phyloP scores from a whole-genome alignment of 805 yeast species.

The Starmerella sp. region DNA sequence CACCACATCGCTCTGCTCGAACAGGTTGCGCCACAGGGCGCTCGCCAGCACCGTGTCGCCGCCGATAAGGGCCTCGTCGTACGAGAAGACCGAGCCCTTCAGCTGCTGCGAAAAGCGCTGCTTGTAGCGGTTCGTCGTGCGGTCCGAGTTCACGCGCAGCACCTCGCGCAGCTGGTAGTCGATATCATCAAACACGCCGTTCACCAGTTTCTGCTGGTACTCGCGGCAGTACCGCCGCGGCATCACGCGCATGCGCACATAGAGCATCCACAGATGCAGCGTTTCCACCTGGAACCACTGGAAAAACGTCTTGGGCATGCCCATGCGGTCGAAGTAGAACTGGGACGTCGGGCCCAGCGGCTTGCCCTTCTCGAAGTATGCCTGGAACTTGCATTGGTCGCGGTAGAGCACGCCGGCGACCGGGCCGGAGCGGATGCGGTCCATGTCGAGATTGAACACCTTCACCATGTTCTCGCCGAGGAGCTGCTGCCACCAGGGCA shows the following conservation, averaged over 20 bases:
- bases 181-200: conserved; percentile 79
- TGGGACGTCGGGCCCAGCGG: conserved; percentile 55
- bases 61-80: conserved; percentile 81
- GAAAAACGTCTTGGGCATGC: conserved; percentile 76
- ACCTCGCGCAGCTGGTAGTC: conserved; percentile 78
- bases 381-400: conserved; percentile 79
- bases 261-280: conserved; percentile 85
- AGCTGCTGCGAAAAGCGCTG: conserved; percentile 85
- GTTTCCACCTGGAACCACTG: conserved; percentile 92
- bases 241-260: conserved; percentile 92
- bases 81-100: conserved; percentile 77
- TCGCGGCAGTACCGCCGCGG: conserved; percentile 80
- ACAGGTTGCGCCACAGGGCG: conserved; percentile 62
- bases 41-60: conserved; percentile 46
- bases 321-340: conserved; percentile 76
- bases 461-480: conserved; percentile 28
- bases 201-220: conserved; percentile 86
- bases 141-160: conserved; percentile 68
- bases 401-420: conserved; percentile 84
- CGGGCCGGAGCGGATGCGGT: conserved; percentile 82
- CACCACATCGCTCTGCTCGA: conserved; percentile 69
- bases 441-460: conserved; percentile 73
- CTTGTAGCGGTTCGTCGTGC: conserved; percentile 73
- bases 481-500: conserved; percentile 26
- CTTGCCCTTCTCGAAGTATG: conserved; percentile 28